A percentile compares a stretch with the other conserved stretches of the same genome.
Evolutionary conservation across 306 rosid genomes (phyloP).

Genomic region (Sechiopsis laciniata): DNA sequence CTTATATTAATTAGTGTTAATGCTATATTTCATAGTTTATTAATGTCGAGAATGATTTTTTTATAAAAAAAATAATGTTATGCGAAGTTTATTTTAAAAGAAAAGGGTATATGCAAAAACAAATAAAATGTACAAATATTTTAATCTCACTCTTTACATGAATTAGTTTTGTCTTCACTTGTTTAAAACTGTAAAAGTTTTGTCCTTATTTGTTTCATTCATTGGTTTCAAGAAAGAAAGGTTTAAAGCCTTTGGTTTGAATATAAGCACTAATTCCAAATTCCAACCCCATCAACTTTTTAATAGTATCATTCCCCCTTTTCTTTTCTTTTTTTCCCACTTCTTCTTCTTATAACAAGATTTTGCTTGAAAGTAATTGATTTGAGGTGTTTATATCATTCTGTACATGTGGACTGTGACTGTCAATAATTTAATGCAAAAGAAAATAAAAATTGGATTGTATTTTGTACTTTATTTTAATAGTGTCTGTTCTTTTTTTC

Average conservation of each 20-base stretch:
- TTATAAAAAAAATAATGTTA: too few species aligned
- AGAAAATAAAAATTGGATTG: not conserved
- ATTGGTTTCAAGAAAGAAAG: constrained; percentile 10
- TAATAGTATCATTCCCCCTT: not conserved
- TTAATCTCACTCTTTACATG: too few species aligned
- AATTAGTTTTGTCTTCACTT: not conserved
- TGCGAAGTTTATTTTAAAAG: too few species aligned
- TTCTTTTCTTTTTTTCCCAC: not conserved
- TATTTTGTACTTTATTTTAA: constrained; percentile 2
- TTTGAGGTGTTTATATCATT: constrained; percentile 3
- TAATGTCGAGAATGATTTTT: not conserved
- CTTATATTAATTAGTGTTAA: too few species aligned
- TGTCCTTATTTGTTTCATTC: constrained; percentile 14
- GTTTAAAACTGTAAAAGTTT: constrained; percentile 8
- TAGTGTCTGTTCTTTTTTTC: not conserved
- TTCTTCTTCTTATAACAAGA: not conserved
- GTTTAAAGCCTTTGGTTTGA: not conserved
- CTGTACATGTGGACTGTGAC: not conserved
- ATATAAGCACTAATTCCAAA: constrained; percentile 16
- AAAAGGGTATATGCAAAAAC: not conserved
- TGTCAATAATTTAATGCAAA: not conserved
- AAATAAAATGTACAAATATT: not conserved
- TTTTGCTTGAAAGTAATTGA: not conserved
- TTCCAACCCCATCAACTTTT: constrained; percentile 22
- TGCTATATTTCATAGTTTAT: too few species aligned